Evolutionary conservation across 305 asterid species (phyloP).

Genomic region (Solanum aculeatissimum): DNA sequence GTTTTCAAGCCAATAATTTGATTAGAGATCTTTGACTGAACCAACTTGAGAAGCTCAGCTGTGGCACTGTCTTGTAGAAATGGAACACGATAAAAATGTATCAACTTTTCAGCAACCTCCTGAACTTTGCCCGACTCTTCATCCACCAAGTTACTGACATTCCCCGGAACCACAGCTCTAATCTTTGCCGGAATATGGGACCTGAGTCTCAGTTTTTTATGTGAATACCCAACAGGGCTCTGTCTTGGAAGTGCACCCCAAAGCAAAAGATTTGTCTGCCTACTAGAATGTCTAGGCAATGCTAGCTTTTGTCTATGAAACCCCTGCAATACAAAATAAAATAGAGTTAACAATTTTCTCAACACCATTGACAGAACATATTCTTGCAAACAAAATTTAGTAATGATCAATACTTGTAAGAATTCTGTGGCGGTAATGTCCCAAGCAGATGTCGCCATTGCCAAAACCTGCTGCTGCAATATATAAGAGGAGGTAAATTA

Average conservation of each 20-base stretch:
- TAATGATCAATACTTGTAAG: not conserved
- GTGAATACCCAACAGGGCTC: constrained; percentile 17
- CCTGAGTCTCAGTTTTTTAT: constrained; percentile 12
- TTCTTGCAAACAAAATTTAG: not conserved
- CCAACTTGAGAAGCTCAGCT: constrained; percentile 52
- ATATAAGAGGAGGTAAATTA: not conserved
- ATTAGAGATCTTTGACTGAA: constrained; percentile 47
- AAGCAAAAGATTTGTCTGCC: constrained; percentile 41
- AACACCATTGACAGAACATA: not conserved
- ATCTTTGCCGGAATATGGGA: constrained; percentile 14
- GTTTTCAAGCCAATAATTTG: constrained; percentile 57
- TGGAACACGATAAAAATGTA: constrained; percentile 68
- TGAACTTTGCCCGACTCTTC: constrained; percentile 6
- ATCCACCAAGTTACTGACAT: constrained; percentile 20
- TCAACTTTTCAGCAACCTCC: constrained; percentile 27
- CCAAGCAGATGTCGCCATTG: constrained; percentile 15
- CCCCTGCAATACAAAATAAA: constrained; percentile 30
- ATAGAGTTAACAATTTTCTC: not conserved
- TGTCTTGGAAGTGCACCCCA: constrained; percentile 42
- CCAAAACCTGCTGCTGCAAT: not conserved
- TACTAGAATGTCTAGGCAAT: constrained; percentile 33
- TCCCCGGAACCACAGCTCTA: constrained; percentile 44
- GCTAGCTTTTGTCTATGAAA: constrained; percentile 46
- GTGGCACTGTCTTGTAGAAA: constrained; percentile 51
- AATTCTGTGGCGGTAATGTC: constrained; percentile 8